Base-by-base conservation (phyloP, 441 rosid genomes). In the Erodium texanum region DNA sequence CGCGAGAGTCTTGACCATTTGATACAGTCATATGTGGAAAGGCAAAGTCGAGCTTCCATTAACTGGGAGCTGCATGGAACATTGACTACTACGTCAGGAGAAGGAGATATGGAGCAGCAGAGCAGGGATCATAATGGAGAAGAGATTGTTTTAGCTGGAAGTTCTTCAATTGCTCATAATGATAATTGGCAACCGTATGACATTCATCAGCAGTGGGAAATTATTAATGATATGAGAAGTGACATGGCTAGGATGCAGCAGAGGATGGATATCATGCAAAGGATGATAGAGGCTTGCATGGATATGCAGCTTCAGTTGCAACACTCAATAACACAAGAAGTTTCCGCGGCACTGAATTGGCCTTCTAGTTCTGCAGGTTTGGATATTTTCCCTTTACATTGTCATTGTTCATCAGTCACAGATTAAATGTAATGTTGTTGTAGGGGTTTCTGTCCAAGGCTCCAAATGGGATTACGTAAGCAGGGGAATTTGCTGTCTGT, bases 241-340 rank as follows among this genome's bases (percentile, higher is more conserved):
- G 98, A 90, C 83, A 89, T 93, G 98, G 89, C 87, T 11, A 82
- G 96, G 80, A 76, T 93, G 65, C 97, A 93, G 69, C 97, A 93
- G 56, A 86, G 96, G 83, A 90, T 93, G 97, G 88, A 86, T 75
- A 86, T 75, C 78, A 76, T 93, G 86, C 97, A 93, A 78, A 79
- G 92, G 75, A 90, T 86, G 93, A 76, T 93, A 68, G 97, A 85
- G 81, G 82, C 97, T 62, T 93, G 98, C 80, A 93, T 90, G 97
- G 94, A 93, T 72, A 93, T 93, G 97, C 98, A 93, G 77, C 91
- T 89, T 22, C 94, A 93, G 83, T 70, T 93, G 82, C 97, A 90
- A 74, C 83, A 91, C 70, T 89, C 97, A 65, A 87, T 93, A 70
- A 86, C 87, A 77, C 97, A 90, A 71, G 97, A 93, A 78, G 89